Conservation (phyloP, 129 eudicot species). For the Oenanthe sinensis region DNA sequence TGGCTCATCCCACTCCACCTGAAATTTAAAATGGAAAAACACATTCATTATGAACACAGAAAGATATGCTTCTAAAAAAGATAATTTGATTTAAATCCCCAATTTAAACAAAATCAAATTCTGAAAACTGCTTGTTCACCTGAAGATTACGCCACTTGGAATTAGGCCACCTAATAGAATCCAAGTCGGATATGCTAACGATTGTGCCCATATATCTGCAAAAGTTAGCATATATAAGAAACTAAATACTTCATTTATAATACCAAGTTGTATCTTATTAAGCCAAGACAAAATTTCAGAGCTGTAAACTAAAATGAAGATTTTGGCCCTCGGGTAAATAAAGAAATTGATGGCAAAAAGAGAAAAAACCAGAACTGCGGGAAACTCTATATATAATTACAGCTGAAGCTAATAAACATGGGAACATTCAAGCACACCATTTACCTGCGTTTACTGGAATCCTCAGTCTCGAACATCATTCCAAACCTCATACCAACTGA, state of each 20-base stretch:
- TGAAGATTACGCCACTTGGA: slow-evolving; percentile 97
- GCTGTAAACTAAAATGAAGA: neutral
- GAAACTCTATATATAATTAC: neutral
- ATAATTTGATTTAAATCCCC: neutral
- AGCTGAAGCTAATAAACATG: neutral
- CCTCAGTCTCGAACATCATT: slow-evolving; percentile 99
- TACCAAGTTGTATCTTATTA: neutral
- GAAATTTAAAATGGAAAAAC: slow-evolving; percentile 3
- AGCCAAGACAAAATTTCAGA: neutral
- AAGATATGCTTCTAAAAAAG: neutral
- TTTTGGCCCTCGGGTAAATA: neutral
- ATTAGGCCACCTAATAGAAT: slow-evolving; percentile 88
- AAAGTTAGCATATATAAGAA: neutral
- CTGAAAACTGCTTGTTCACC: slow-evolving; percentile 24
- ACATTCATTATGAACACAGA: neutral
- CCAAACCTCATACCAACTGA: slow-evolving; percentile 97
- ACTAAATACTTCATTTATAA: neutral
- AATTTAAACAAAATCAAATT: neutral
- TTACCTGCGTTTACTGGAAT: slow-evolving; percentile 95
- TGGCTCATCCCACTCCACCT: slow-evolving; percentile 99
- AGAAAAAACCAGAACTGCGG: neutral
- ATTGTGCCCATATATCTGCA: slow-evolving; percentile 97
- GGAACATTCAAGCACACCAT: neutral
- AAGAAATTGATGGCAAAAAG: neutral
- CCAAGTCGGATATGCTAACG: slow-evolving; percentile 75